These are phyloP conservation scores for Alliaria petiolata DNA, from an alignment of 345 rosid species.

Conservation along the genomic window DNA sequence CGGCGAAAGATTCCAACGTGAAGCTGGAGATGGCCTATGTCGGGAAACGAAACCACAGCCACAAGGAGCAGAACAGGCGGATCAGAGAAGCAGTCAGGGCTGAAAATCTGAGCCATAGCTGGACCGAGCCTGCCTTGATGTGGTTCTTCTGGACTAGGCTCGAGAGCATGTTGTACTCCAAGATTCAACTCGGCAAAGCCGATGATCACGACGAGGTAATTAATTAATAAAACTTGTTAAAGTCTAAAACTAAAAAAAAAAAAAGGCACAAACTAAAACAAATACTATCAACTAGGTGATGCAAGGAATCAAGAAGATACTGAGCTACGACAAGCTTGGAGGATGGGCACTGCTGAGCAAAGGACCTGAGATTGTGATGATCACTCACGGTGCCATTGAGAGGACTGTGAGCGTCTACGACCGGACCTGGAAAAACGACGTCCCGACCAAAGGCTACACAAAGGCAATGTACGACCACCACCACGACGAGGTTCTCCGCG, in stretches of 20 bases:
- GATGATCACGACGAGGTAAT: constrained; percentile 58
- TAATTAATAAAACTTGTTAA: too few species aligned
- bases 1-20: constrained; percentile 50
- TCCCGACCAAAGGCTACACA: constrained; percentile 56
- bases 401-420: constrained; percentile 56
- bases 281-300: constrained; percentile 35
- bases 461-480: constrained; percentile 58
- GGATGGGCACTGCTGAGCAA: constrained; percentile 80
- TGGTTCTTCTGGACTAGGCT: constrained; percentile 97
- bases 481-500: constrained; percentile 38
- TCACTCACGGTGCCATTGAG: constrained; percentile 54
- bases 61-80: constrained; percentile 55
- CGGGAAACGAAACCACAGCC: constrained; percentile 68
- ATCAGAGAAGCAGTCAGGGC: constrained; percentile 30
- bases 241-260: too few species aligned
- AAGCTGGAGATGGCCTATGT: constrained; percentile 77
- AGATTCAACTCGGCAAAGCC: constrained; percentile 67
- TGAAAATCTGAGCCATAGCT: constrained; percentile 57
- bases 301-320: constrained; percentile 78
- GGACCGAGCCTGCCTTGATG: constrained; percentile 62
- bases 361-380: constrained; percentile 55
- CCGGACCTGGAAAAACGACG: constrained; percentile 53
- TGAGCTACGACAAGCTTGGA: constrained; percentile 74
- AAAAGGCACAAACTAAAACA: too few species aligned
- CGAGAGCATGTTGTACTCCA: constrained; percentile 85